A percentile compares a stretch with the other conserved stretches of the same genome.
phyloP scores from a whole-genome alignment of 768 basidiomycete genomes.

The Lactarius hatsudake region DNA sequence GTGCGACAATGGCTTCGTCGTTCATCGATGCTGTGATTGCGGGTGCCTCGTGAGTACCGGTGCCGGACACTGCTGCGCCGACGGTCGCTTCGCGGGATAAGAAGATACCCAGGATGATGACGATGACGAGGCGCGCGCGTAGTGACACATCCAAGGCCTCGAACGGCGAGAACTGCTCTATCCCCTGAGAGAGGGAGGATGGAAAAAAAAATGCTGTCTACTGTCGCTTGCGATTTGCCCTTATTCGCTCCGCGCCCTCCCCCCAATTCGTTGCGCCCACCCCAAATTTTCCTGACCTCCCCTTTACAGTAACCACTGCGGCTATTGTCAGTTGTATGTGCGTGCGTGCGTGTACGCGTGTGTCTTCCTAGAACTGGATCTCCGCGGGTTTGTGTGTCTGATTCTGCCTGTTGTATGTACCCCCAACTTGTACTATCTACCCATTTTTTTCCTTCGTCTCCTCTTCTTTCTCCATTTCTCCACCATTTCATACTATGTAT shows the following conservation, averaged over 20 bases:
- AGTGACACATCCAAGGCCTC: conserved; percentile 11
- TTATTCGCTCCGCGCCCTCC: background rate
- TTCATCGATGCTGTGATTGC: too few relatives aligned
- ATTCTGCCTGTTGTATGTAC: background rate
- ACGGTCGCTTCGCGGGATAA: background rate
- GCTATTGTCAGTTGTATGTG: background rate
- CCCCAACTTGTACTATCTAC: background rate
- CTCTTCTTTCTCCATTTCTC: background rate
- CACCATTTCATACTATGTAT: background rate
- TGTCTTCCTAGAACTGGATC: background rate
- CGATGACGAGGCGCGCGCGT: conserved; percentile 17
- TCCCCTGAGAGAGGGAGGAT: conserved; percentile 7
- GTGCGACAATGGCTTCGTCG: too few relatives aligned
- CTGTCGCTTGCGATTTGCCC: background rate
- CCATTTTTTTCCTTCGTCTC: background rate
- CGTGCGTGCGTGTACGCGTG: background rate
- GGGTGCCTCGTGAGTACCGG: too few relatives aligned
- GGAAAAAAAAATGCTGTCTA: too few relatives aligned
- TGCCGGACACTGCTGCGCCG: background rate
- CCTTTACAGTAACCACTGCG: too few relatives aligned
- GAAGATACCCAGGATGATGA: background rate
- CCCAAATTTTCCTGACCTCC: background rate
- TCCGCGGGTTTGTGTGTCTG: background rate
- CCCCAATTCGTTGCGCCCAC: background rate
- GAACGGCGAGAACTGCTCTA: conserved; percentile 17